Conservation (phyloP, 176 grass and related monocot species). For the Microstegium vimineum region DNA sequence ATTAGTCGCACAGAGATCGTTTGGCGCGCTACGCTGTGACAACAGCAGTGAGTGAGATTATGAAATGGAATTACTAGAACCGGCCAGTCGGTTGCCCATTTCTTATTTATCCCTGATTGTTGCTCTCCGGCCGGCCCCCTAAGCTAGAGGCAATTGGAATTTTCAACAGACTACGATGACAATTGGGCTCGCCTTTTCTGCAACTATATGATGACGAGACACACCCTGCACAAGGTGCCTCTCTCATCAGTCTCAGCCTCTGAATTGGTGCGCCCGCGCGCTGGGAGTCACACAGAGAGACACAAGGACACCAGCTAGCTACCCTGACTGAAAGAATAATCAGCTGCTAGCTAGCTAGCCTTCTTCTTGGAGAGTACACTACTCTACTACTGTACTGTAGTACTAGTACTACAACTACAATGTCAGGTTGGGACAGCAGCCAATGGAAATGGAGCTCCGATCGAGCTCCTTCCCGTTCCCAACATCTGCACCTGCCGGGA, state of each 20-base stretch:
- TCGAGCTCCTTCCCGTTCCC: constrained; percentile 9
- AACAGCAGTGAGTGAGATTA: background rate
- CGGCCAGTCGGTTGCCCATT: background rate
- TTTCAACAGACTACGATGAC: background rate
- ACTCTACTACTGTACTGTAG: background rate
- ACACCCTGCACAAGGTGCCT: background rate
- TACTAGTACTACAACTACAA: no score
- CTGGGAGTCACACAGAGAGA: background rate
- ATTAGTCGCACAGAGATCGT: background rate
- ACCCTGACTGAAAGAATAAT: constrained; percentile 7
- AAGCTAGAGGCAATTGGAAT: background rate
- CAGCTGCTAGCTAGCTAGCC: background rate
- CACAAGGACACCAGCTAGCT: background rate
- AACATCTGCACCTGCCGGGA: constrained; percentile 35
- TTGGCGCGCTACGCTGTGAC: background rate
- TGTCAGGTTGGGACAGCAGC: background rate
- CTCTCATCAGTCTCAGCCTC: no score
- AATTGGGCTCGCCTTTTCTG: background rate
- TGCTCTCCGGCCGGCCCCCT: no score
- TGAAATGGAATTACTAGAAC: background rate
- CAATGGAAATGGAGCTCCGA: background rate
- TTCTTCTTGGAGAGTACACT: background rate
- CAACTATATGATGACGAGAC: background rate
- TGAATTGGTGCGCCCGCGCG: background rate
- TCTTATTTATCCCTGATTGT: no score